Percentiles rank a stretch among this genome's conserved stretches.
Evolutionary conservation across 331 rosid species (phyloP).

Genomic region (Stylosanthes scabra): DNA sequence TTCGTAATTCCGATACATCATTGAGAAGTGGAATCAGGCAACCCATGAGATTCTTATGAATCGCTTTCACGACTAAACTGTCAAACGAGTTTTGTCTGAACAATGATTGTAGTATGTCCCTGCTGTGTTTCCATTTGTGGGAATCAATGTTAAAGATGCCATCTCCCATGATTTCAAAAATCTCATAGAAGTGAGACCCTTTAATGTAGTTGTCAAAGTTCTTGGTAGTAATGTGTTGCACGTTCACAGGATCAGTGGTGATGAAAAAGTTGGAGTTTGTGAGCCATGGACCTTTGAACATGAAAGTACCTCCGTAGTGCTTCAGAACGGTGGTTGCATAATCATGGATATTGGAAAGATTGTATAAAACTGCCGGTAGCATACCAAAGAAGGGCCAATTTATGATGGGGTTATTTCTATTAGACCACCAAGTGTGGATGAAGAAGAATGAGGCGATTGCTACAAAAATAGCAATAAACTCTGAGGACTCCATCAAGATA

Average conservation of each 20-base stretch:
- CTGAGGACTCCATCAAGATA: background rate
- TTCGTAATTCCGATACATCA: too few species aligned
- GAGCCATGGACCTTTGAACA: conserved; percentile 46
- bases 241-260: conserved; percentile 55
- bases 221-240: conserved; percentile 42
- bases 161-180: too few species aligned
- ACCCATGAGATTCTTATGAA: too few species aligned
- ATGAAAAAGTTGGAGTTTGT: conserved; percentile 27
- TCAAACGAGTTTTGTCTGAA: background rate
- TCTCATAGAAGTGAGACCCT: conserved; percentile 40
- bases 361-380: conserved; percentile 21
- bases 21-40: too few species aligned
- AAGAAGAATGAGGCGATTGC: background rate
- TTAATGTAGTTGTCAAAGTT: conserved; percentile 45
- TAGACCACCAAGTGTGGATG: background rate
- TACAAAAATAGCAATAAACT: background rate
- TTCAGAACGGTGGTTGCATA: background rate
- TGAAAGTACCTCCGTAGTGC: conserved; percentile 33
- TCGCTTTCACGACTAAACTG: too few species aligned
- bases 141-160: conserved; percentile 31
- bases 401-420: background rate
- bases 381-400: conserved; percentile 54
- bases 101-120: conserved; percentile 22
- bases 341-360: conserved; percentile 17
- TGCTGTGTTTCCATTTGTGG: conserved; percentile 43